phyloP scores from a whole-genome alignment of 1,284 basidiomycete genomes.

The Boletus nobilissimus region DNA sequence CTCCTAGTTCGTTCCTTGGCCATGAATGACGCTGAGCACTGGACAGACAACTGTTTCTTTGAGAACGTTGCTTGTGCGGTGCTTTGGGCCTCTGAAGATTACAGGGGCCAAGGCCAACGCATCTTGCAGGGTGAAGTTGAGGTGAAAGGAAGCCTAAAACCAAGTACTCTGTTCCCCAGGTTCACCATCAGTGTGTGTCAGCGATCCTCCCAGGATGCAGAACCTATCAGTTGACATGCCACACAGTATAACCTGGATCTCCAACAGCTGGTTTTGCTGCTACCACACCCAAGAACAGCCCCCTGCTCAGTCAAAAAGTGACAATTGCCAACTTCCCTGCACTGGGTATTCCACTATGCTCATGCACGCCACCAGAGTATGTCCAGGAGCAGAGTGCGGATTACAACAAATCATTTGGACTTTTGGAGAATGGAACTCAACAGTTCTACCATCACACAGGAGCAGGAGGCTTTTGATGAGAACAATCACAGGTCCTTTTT shows the following conservation, averaged over 20 bases:
- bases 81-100: constrained; percentile 59
- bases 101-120: constrained; percentile 43
- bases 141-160: constrained; percentile 57
- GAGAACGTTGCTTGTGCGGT: constrained; percentile 55
- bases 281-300: constrained; percentile 36
- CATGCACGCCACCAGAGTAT: constrained; percentile 67
- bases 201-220: not conserved
- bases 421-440: constrained; percentile 68
- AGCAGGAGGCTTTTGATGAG: constrained; percentile 18
- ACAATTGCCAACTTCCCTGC: constrained; percentile 56
- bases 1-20: constrained; percentile 52
- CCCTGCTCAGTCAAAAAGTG: constrained; percentile 56
- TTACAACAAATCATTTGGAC: constrained; percentile 63
- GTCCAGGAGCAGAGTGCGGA: constrained; percentile 54
- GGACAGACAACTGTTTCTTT: constrained; percentile 57
- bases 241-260: constrained; percentile 60
- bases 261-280: constrained; percentile 56
- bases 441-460: constrained; percentile 53
- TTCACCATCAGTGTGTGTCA: constrained; percentile 57
- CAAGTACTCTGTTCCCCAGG: constrained; percentile 64
- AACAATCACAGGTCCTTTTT: not conserved
- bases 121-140: constrained; percentile 63
- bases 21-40: constrained; percentile 50
- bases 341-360: constrained; percentile 53
- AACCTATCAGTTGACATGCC: not conserved